A percentile compares a stretch with the other conserved stretches of the same genome.
These are phyloP conservation scores for Spathaspora sp. DNA, from an alignment of 1,139 yeast species.

Conservation along the genomic window DNA sequence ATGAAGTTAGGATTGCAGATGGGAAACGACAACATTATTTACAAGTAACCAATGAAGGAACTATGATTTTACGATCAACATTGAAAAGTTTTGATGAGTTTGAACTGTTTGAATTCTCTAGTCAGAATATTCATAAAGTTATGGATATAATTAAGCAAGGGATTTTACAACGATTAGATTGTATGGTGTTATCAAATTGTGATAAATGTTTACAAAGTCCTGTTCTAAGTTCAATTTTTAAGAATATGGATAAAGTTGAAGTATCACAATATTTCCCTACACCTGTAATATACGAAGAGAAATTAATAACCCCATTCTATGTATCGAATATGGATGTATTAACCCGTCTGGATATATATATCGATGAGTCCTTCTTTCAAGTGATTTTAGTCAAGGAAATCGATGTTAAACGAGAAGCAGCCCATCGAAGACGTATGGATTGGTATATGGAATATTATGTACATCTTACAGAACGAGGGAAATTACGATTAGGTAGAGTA, in stretches of 20 bases:
- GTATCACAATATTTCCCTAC: not conserved
- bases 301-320: not conserved
- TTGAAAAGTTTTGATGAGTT: not conserved
- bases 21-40: conserved; percentile 1
- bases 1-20: not conserved
- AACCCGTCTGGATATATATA: not conserved
- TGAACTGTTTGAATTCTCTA: not conserved
- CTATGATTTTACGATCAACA: not conserved
- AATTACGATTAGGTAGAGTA: not conserved
- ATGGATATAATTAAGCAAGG: not conserved
- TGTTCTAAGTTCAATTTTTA: not conserved
- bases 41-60: not conserved
- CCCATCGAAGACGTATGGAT: not conserved
- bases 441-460: conserved; percentile 1
- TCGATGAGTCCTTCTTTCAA: not conserved
- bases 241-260: not conserved
- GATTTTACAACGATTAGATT: not conserved
- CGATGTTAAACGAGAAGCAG: not conserved
- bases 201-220: not conserved
- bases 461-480: not conserved
- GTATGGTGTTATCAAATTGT: not conserved
- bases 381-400: not conserved
- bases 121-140: not conserved
- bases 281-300: not conserved
- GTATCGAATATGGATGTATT: not conserved